Percentiles rank a stretch among this genome's conserved stretches.
phyloP scores from a whole-genome alignment of 2,329 filamentous ascomycete species.

The Cercospora nicotianae region DNA sequence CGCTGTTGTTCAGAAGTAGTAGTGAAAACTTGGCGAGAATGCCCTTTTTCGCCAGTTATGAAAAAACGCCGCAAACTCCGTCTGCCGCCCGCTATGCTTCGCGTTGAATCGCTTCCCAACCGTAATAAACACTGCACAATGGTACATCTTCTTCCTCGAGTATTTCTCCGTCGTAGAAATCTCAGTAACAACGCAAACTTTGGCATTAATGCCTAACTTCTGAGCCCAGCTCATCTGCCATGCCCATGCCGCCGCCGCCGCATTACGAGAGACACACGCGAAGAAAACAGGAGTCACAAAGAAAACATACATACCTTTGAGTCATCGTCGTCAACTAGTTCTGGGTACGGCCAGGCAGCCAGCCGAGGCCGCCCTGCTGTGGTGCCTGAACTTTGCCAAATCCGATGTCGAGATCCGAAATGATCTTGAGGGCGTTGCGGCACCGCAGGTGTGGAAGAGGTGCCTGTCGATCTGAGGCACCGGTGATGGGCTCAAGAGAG shows the following conservation, averaged over 20 bases:
- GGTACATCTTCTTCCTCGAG: not conserved
- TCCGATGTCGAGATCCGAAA: conserved; percentile 89
- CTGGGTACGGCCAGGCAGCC: conserved; percentile 3
- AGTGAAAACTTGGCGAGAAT: not conserved
- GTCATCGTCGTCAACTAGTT: not conserved
- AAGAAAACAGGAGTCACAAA: conserved; percentile 6
- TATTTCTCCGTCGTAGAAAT: not conserved
- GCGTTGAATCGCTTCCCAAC: not conserved
- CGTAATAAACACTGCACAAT: not conserved
- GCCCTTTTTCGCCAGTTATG: not conserved
- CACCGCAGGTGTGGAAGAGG: conserved; percentile 69
- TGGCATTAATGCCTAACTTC: not conserved
- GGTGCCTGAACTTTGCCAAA: conserved; percentile 70
- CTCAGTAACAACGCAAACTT: not conserved
- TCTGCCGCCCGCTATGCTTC: conserved; percentile 4
- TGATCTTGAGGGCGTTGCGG: conserved; percentile 91
- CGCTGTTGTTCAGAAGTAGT: conserved; percentile 1
- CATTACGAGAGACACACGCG: not conserved
- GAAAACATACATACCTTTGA: conserved; percentile 15
- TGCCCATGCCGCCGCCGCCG: conserved; percentile 14
- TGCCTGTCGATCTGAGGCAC: conserved; percentile 63
- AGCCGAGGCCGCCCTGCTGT: conserved; percentile 22
- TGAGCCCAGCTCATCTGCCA: not conserved
- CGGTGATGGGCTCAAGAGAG: conserved; percentile 63
- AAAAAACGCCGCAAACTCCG: conserved; percentile 6